Conservation (phyloP, 495 filamentous ascomycete species). For the Podospora anserina region DNA sequence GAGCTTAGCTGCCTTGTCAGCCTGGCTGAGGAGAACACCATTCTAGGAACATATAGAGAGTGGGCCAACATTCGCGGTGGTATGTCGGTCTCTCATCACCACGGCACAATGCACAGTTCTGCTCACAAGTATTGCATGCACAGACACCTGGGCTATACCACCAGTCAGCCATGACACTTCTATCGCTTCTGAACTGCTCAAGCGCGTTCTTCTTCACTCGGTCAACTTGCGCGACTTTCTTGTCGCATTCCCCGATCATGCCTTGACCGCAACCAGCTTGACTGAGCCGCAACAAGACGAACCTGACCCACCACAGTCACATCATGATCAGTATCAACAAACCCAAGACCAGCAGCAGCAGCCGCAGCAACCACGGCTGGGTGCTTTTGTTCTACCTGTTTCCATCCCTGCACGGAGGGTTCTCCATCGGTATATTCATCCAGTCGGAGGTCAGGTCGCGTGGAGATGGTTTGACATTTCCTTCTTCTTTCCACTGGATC, state of each 20-base stretch:
- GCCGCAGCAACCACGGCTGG: neutral
- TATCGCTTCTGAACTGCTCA: conserved; percentile 28
- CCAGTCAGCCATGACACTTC: conserved; percentile 3
- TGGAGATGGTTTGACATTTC: conserved; percentile 12
- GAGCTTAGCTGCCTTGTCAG: conserved; percentile 32
- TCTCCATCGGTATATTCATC: neutral
- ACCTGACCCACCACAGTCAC: neutral
- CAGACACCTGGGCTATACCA: conserved; percentile 22
- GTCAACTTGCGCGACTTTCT: conserved; percentile 30
- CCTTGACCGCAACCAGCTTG: conserved; percentile 1
- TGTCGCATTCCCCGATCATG: conserved; percentile 32
- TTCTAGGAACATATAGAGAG: conserved; percentile 22
- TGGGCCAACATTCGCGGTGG: conserved; percentile 25
- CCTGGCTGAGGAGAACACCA: conserved; percentile 18
- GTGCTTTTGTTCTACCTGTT: neutral
- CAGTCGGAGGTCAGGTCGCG: neutral
- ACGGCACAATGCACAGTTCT: neutral
- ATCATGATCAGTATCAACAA: neutral
- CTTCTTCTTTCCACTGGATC: conserved; percentile 23
- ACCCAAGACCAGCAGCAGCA: neutral
- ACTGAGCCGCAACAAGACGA: neutral
- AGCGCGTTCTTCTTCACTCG: conserved; percentile 21
- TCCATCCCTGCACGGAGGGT: conserved; percentile 11
- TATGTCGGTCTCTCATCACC: neutral
- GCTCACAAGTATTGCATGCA: neutral